phyloP scores from a whole-genome alignment of 2,329 filamentous ascomycete species.

The Talaromyces verruculosus region DNA sequence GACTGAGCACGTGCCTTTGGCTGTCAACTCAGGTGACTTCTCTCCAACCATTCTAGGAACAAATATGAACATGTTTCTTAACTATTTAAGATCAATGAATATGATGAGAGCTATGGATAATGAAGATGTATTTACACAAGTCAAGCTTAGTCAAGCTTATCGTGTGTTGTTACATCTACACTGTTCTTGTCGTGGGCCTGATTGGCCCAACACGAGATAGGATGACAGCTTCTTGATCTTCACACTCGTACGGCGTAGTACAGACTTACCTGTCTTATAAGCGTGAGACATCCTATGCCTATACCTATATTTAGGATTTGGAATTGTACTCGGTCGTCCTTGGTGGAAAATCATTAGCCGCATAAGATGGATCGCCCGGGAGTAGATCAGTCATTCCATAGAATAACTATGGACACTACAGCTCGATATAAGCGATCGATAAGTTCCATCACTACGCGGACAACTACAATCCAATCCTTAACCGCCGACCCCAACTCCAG shows the following conservation, averaged over 20 bases:
- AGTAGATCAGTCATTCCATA: not conserved
- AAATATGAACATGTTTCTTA: not conserved
- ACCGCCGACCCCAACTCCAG: slow-evolving; percentile 12
- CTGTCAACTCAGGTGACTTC: not conserved
- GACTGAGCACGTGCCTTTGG: slow-evolving; percentile 18
- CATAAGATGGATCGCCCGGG: slow-evolving; percentile 3
- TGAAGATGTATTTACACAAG: too few species aligned
- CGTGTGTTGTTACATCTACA: not conserved
- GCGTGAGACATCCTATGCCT: not conserved
- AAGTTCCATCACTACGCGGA: slow-evolving; percentile 1
- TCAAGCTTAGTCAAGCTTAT: not conserved
- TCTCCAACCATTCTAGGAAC: not conserved
- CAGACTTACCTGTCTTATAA: not conserved
- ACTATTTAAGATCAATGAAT: not conserved
- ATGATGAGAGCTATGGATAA: not conserved
- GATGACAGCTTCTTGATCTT: not conserved
- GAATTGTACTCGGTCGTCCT: not conserved
- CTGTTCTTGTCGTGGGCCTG: not conserved
- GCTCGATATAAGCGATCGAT: not conserved
- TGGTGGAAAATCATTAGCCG: not conserved
- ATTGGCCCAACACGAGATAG: not conserved
- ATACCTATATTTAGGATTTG: not conserved
- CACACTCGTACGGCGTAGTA: not conserved
- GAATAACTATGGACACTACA: not conserved
- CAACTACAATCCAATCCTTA: slow-evolving; percentile 15